These are phyloP conservation scores for Fragosphaeria purpurea DNA, from an alignment of 2,329 filamentous ascomycete genomes.

Conservation along the genomic window DNA sequence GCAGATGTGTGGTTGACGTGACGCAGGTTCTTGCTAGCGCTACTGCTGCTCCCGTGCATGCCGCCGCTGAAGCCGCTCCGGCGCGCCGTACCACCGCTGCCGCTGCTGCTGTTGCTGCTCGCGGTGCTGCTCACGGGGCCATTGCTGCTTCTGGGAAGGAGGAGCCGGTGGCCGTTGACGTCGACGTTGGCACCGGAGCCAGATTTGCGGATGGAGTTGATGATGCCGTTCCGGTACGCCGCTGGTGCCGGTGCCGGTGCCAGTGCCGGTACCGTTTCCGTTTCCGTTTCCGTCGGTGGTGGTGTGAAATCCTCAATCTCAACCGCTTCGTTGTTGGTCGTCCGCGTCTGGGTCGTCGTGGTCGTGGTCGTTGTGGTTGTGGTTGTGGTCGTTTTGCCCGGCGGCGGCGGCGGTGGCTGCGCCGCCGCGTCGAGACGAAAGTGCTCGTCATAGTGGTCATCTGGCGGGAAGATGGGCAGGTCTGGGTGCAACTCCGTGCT, in stretches of 20 bases:
- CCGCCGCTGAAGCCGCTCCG: neutral
- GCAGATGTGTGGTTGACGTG: too few relatives aligned
- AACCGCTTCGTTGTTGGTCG: too few relatives aligned
- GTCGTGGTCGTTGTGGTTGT: conserved; percentile 15
- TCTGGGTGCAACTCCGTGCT: conserved; percentile 52
- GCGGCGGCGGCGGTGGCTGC: conserved; percentile 14
- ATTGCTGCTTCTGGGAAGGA: too few relatives aligned
- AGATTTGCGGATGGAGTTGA: conserved; percentile 7
- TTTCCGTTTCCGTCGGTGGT: conserved; percentile 20
- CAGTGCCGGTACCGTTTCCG: conserved; percentile 24
- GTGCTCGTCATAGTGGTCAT: neutral
- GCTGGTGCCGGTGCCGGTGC: conserved; percentile 7
- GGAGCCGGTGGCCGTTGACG: neutral
- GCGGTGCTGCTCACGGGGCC: too few relatives aligned
- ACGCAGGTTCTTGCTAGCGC: neutral
- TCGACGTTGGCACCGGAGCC: neutral
- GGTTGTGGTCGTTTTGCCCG: conserved; percentile 3
- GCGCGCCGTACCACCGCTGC: neutral
- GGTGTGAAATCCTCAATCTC: too few relatives aligned
- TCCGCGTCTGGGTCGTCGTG: conserved; percentile 9
- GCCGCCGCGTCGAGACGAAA: conserved; percentile 2
- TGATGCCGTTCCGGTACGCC: conserved; percentile 6
- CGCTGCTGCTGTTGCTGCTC: neutral
- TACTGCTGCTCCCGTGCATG: neutral
- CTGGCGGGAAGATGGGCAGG: conserved; percentile 50